Conservation (phyloP, 495 filamentous ascomycete species). For the Pseudoneurospora amorphoporcata region DNA sequence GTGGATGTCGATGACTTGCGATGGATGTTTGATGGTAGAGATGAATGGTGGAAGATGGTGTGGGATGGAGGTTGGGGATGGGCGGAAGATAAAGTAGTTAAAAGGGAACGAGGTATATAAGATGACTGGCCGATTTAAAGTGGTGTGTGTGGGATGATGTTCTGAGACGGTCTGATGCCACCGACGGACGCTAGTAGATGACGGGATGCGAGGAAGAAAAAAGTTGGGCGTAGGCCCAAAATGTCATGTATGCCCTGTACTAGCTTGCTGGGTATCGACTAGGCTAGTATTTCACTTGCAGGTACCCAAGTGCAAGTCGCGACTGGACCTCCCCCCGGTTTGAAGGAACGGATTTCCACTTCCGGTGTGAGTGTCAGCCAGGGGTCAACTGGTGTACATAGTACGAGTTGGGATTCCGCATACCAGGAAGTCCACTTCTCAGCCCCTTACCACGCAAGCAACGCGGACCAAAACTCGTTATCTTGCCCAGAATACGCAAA, state of each 20-base stretch:
- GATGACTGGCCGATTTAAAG: background rate
- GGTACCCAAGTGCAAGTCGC: background rate
- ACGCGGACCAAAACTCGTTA: background rate
- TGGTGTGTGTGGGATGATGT: background rate
- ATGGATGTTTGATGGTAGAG: background rate
- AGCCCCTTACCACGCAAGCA: background rate
- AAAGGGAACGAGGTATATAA: background rate
- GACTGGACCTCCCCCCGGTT: background rate
- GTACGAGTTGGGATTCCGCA: background rate
- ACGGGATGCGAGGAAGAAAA: background rate
- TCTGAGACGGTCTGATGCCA: background rate
- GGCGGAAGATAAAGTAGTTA: background rate
- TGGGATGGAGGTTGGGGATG: background rate
- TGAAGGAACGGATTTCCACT: background rate
- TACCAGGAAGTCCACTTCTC: background rate
- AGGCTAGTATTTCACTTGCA: background rate
- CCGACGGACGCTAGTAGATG: background rate
- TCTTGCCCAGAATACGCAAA: background rate
- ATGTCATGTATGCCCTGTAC: background rate
- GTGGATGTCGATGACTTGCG: background rate
- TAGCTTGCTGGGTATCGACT: background rate
- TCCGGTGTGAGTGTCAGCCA: background rate
- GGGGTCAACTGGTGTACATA: background rate
- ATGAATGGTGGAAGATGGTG: background rate
- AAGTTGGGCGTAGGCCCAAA: background rate